Evolutionary conservation across 371 early-diverging fungal genomes (phyloP), one percentile per base, ranked within the genome.

Genomic region (Actinomortierella wolfii): DNA sequence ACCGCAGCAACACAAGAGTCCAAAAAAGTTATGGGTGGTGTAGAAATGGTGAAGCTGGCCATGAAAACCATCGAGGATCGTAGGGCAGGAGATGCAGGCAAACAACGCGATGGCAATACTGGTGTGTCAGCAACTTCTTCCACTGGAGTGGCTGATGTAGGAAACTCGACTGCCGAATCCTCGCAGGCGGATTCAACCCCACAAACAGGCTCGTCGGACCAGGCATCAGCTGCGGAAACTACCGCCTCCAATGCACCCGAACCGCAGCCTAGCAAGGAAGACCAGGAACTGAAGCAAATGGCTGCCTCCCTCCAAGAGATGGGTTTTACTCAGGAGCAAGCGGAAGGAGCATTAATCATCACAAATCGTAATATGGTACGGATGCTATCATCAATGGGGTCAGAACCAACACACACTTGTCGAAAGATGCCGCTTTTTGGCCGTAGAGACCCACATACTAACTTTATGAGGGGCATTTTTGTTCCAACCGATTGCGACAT

Each of bases 311-410:
- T 90, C 34, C 62, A 81, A 46, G 90, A 89, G 41, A 88, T 92
- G 89, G 91, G 92, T 15, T 92, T 90, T 49, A 59, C 67, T n/a
- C 65, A 68, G 11, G 86, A 84, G n/a, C 84, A 86, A 54, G 88
- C 89, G 17, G 81, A 79, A 41, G 80, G 86, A 0, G 89, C 92
- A 0, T 69, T 89, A 13, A 51, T 77, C 1, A 75, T 92, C 24
- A 62, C 84, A 0, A 84, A 83, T 53, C 65, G 84, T 15, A 68
- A 83, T 52, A 56, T 86, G 79, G 88, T 83, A 65, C 5, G 57
- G 11, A 24, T 24, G 6, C 24, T 34, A 23, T 5, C n/a, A n/a
- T n/a, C n/a, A n/a, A n/a, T n/a, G n/a, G n/a, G n/a, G n/a, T n/a
- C 34, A 34, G 11, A 34, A 34, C 34, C 34, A 34, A n/a, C n/a